Percentiles rank a stretch among this genome's conserved stretches.
These are phyloP conservation scores for Geum urbanum DNA, from an alignment of 306 rosid genomes.

Conservation along the genomic window DNA sequence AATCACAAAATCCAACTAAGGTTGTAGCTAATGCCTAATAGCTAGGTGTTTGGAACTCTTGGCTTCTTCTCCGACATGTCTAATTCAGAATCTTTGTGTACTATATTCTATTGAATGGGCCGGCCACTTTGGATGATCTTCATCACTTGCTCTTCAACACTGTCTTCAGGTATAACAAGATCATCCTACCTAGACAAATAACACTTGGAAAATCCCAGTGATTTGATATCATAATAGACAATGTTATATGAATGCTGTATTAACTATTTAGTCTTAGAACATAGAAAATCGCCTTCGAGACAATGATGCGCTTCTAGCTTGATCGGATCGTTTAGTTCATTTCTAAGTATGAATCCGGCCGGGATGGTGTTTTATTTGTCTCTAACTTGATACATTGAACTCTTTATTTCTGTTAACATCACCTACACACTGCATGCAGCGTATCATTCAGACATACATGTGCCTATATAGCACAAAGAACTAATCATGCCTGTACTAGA, in stretches of 20 bases:
- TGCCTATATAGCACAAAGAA: neutral
- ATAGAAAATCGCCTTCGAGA: neutral
- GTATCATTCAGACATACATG: neutral
- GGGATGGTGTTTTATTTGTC: no score
- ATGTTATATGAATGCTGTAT: neutral
- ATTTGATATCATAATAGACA: neutral
- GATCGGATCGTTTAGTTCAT: neutral
- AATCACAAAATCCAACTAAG: neutral
- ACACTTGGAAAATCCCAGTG: neutral
- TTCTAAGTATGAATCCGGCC: neutral
- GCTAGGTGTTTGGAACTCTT: neutral
- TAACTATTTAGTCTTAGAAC: neutral
- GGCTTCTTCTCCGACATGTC: neutral
- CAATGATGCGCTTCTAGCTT: neutral
- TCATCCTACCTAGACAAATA: neutral
- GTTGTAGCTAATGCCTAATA: neutral
- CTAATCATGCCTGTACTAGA: neutral
- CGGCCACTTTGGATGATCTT: slow-evolving; percentile 10
- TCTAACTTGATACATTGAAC: no score
- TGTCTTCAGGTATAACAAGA: neutral
- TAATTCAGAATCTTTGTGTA: neutral
- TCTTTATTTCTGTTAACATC: neutral
- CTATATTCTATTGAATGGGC: neutral
- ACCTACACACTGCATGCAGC: neutral
- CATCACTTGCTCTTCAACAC: neutral